Conservation (phyloP, 2,329 filamentous ascomycete genomes). For the Ceratocystis huliohia region DNA sequence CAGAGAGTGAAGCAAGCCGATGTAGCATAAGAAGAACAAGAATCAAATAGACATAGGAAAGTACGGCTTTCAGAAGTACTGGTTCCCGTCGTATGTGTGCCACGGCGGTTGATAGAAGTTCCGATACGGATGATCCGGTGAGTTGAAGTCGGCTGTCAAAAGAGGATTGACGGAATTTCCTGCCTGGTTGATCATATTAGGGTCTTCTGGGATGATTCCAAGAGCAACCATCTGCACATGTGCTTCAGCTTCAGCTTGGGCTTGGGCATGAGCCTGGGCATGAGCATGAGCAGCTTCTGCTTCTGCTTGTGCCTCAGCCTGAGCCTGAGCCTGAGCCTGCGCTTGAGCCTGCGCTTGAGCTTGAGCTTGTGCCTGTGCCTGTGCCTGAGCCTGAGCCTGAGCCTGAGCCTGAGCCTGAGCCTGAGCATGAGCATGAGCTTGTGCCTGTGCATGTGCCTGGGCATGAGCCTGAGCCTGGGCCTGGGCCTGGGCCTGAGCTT, state of each 20-base stretch:
- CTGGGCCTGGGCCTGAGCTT: conserved; percentile 6
- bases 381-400: conserved; percentile 9
- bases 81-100: not conserved
- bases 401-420: conserved; percentile 12
- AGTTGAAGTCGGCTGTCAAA: conserved; percentile 60
- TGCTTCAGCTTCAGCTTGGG: conserved; percentile 18
- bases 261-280: not conserved
- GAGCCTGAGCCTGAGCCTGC: conserved; percentile 7
- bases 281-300: not conserved
- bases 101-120: conserved; percentile 61
- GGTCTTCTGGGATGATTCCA: conserved; percentile 11
- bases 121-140: conserved; percentile 70
- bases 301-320: conserved; percentile 8
- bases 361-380: conserved; percentile 13
- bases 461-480: not conserved
- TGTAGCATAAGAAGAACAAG: not conserved
- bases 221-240: conserved; percentile 14
- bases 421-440: conserved; percentile 16
- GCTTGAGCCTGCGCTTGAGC: conserved; percentile 20
- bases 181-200: not conserved
- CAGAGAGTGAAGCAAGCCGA: not conserved
- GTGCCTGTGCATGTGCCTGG: conserved; percentile 20
- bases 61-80: not conserved
- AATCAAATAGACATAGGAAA: not conserved
- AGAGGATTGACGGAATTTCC: conserved; percentile 50